These are phyloP conservation scores for Aspergillus bridgeri DNA, from an alignment of 495 filamentous ascomycete species.

Conservation along the genomic window DNA sequence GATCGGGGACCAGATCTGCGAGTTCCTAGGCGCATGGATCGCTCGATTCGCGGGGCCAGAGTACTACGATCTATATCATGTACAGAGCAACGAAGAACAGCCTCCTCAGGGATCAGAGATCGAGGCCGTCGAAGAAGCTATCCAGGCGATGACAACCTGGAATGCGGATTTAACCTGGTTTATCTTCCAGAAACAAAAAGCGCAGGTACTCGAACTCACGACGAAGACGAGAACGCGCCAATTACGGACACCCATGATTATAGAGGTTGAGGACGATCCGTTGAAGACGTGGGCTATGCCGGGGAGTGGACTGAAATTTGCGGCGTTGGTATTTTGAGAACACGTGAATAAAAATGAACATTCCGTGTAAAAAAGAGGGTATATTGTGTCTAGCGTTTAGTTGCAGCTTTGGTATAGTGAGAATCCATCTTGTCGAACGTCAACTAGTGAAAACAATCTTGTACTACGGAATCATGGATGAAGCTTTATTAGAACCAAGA, in stretches of 20 bases:
- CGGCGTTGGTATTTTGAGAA: constrained; percentile 29
- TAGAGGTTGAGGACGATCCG: constrained; percentile 5
- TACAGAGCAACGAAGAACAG: not conserved
- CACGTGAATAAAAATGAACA: not conserved
- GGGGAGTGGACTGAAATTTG: constrained; percentile 26
- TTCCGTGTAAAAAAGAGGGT: too few species aligned
- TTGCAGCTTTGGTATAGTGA: too few species aligned
- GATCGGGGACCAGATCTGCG: constrained; percentile 38
- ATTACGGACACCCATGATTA: constrained; percentile 2
- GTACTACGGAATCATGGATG: too few species aligned
- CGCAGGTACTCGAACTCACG: not conserved
- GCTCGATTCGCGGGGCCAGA: constrained; percentile 33
- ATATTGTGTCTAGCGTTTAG: too few species aligned
- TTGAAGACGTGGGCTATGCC: constrained; percentile 19
- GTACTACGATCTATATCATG: constrained; percentile 27
- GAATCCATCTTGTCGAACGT: too few species aligned
- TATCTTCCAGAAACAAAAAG: constrained; percentile 29
- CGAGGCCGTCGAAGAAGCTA: constrained; percentile 28
- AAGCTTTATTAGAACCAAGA: too few species aligned
- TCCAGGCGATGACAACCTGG: constrained; percentile 44
- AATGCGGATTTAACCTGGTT: constrained; percentile 48
- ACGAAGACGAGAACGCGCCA: constrained; percentile 1
- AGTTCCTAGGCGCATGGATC: constrained; percentile 39
- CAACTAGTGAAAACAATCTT: too few species aligned
- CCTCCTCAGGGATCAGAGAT: constrained; percentile 11